These are phyloP conservation scores for Magnolia kwangsiensis DNA, from an alignment of 164 flowering plant genomes.

Conservation along the genomic window DNA sequence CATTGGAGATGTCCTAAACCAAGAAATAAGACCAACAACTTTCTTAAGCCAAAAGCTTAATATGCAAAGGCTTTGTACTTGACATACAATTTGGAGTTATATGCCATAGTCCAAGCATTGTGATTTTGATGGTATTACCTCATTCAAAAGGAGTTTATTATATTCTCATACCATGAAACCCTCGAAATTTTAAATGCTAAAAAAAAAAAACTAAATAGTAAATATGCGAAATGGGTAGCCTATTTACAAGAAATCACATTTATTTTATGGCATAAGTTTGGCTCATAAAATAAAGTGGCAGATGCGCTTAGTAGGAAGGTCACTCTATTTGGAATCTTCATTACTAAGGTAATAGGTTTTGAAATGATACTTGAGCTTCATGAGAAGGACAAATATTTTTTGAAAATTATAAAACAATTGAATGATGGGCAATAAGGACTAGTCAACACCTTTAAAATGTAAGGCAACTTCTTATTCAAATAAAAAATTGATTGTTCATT, in stretches of 20 bases:
- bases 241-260: background rate
- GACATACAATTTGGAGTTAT: background rate
- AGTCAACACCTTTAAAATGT: too few relatives aligned
- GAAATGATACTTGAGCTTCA: background rate
- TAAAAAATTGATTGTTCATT: too few relatives aligned
- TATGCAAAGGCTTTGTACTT: background rate
- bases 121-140: background rate
- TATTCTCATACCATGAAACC: background rate
- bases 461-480: too few relatives aligned
- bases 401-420: too few relatives aligned
- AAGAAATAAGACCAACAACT: background rate
- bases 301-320: too few relatives aligned
- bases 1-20: constrained; percentile 1
- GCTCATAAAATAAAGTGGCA: too few relatives aligned
- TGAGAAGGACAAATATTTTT: background rate
- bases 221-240: background rate
- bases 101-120: background rate
- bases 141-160: background rate
- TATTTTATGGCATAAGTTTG: background rate
- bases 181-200: background rate
- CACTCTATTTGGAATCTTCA: background rate
- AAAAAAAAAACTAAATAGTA: background rate
- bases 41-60: background rate
- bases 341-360: background rate
- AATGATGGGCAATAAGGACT: too few relatives aligned